Base-by-base conservation (phyloP, 148 eudicot genomes). In the Silene latifolia region DNA sequence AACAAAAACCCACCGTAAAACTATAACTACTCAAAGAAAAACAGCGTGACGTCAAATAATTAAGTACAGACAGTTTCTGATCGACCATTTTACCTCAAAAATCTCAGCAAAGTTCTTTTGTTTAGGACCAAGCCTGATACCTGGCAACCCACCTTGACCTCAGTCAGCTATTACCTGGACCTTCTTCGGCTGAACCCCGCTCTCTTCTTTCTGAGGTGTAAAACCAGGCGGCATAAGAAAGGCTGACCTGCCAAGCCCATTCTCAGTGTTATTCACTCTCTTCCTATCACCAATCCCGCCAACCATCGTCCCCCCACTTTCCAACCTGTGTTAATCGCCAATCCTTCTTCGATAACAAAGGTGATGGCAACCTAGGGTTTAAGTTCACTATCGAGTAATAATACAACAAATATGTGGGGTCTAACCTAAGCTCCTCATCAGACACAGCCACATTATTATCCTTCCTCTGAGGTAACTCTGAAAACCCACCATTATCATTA, bases 341-440 rank as follows among this genome's bases (percentile, higher is more conserved):
- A 83, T 92, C 97, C 86, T 92, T 96, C 80, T 88, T 92, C 5
- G 97, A 95, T 72, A 89, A 58, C 78, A 88, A 74, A 57, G 97
- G 99, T 7, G 93, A 92, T 2, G 98, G 99, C 80, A 92, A 73
- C 86, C 99, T 89, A 79, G 97, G 99, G 79, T 95, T 95, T 66
- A 95, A 79, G 76, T 95, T 95, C 17, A 85, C 87, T 73, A 92
- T 84, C 48, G 99, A 87, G 83, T 95, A 92, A 76, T 95, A 95
- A 60, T 95, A 92, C 23, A 91, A 81, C 51, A 87, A 81, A 80
- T 95, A 95, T 4, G 89, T 87, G 73, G 99, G 99, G 80, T 95
- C 97, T 73, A 97, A 88, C 97, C 99, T 88, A 67, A 92, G 86
- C 78, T 95, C 94, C 61, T 95, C 97, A 78, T 95, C 99, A 53